phyloP scores from a whole-genome alignment of 345 rosid genomes.

The Melastoma malabathricum region DNA sequence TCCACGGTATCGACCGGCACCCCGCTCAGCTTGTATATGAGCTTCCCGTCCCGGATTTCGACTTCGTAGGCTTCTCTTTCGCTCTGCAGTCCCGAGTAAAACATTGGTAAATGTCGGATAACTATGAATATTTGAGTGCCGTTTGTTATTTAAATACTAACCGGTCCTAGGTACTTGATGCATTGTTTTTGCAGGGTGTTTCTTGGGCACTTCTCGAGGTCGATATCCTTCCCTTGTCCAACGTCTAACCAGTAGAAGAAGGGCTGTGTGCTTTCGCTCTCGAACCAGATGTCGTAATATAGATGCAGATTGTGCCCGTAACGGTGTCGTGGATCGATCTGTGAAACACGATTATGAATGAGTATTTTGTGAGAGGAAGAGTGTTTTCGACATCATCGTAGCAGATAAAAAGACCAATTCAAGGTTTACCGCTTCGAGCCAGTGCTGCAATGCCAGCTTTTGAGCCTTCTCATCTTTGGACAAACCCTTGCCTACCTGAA shows the following conservation, averaged over 20 bases:
- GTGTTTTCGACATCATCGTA: too few species aligned
- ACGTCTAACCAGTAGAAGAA: conserved; percentile 74
- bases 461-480: conserved; percentile 80
- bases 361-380: too few species aligned
- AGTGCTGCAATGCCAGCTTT: conserved; percentile 74
- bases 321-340: conserved; percentile 64
- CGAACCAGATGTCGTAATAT: conserved; percentile 49
- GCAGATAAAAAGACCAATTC: too few species aligned
- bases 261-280: conserved; percentile 40
- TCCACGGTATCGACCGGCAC: conserved; percentile 21
- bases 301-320: conserved; percentile 61
- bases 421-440: conserved; percentile 89
- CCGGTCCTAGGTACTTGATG: conserved; percentile 57
- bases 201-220: conserved; percentile 35
- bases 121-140: too few species aligned
- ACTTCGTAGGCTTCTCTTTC: conserved; percentile 48
- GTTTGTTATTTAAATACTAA: conserved; percentile 12
- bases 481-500: conserved; percentile 85
- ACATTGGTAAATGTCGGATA: too few species aligned
- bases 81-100: conserved; percentile 16
- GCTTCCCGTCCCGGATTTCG: conserved; percentile 35
- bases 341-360: not conserved
- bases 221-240: conserved; percentile 45
- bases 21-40: conserved; percentile 22
- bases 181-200: conserved; percentile 31